Evolutionary conservation across 225 moss, liverwort and hornwort genomes (phyloP).

Genomic region (Climacium dendroides): DNA sequence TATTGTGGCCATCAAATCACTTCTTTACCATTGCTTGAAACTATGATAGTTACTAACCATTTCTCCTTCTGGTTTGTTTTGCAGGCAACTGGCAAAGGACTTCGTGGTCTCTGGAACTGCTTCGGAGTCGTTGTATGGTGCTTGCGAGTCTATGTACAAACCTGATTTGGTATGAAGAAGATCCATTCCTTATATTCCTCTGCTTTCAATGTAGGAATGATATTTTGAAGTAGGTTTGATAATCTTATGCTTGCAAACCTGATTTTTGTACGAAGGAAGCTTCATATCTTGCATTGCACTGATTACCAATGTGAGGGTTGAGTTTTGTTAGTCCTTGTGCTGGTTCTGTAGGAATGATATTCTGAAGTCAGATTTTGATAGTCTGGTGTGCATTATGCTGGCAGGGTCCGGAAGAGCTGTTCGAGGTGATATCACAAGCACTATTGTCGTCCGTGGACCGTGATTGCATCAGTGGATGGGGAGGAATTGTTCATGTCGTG

Average conservation of each 20-base stretch:
- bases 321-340: neutral
- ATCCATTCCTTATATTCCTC: neutral
- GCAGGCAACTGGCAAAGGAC: slow-evolving; percentile 79
- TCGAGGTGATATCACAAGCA: slow-evolving; percentile 91
- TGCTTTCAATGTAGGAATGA: neutral
- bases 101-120: slow-evolving; percentile 97
- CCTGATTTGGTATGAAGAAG: slow-evolving; percentile 65
- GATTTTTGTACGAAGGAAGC: neutral
- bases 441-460: slow-evolving; percentile 84
- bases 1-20: neutral
- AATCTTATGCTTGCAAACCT: neutral
- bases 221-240: neutral
- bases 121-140: slow-evolving; percentile 95
- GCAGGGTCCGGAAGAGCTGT: slow-evolving; percentile 92
- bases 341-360: neutral
- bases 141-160: slow-evolving; percentile 99
- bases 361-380: neutral
- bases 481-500: slow-evolving; percentile 89
- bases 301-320: neutral
- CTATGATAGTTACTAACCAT: neutral
- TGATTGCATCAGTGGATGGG: slow-evolving; percentile 99
- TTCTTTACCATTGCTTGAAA: neutral
- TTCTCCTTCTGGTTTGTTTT: neutral
- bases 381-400: neutral
- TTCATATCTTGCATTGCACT: neutral